Evolutionary conservation across 164 flowering plant genomes (phyloP).

Genomic region (Umbellularia californica): DNA sequence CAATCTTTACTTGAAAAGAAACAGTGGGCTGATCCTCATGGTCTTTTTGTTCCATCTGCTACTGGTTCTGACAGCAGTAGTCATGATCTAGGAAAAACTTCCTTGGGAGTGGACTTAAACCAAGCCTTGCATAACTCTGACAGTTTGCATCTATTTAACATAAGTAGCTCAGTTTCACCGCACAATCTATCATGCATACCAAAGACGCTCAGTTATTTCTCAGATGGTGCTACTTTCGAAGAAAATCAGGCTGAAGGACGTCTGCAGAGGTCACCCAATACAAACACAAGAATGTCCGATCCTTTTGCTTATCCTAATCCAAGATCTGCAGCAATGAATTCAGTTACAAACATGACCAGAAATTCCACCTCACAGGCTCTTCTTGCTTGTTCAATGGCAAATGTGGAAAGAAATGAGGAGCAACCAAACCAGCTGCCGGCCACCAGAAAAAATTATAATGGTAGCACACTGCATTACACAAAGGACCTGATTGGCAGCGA

Average conservation of each 20-base stretch:
- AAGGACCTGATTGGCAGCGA: constrained; percentile 21
- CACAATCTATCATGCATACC: constrained; percentile 13
- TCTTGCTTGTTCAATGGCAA: constrained; percentile 14
- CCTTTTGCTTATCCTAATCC: constrained; percentile 16
- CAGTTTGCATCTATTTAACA: constrained; percentile 16
- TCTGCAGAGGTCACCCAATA: constrained; percentile 14
- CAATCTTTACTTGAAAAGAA: constrained; percentile 14
- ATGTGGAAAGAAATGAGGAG: constrained; percentile 18
- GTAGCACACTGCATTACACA: constrained; percentile 15
- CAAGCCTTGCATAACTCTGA: constrained; percentile 15
- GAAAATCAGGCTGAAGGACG: constrained; percentile 13
- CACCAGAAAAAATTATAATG: constrained; percentile 4
- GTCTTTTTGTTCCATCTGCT: constrained; percentile 5
- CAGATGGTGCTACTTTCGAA: constrained; percentile 11
- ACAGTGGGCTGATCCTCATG: constrained; percentile 4
- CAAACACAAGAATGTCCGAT: constrained; percentile 17
- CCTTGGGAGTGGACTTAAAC: constrained; percentile 15
- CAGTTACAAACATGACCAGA: constrained; percentile 9
- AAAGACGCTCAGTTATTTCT: constrained; percentile 6
- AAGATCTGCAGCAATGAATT: constrained; percentile 16
- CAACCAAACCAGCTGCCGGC: constrained; percentile 14
- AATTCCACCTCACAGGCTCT: constrained; percentile 18
- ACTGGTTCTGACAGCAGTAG: constrained; percentile 4
- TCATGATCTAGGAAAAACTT: constrained; percentile 21
- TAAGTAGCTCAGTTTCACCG: constrained; percentile 10